Conservation (phyloP, 805 yeast species). For the Candida chilensis region DNA sequence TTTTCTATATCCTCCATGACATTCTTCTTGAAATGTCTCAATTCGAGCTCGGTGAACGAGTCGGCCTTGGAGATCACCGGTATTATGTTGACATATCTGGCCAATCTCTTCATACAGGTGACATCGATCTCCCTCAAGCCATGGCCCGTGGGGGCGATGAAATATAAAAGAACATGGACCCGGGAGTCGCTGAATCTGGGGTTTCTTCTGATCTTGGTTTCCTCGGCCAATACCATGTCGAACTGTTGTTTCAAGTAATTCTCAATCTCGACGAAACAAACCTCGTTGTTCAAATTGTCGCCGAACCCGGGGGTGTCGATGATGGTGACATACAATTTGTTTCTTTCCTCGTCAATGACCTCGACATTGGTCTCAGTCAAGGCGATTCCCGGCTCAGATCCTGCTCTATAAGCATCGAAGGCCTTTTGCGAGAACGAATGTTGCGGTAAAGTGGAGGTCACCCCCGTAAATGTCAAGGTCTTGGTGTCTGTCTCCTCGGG, state of each 20-base stretch:
- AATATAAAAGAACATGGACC: slow-evolving; percentile 71
- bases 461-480: slow-evolving; percentile 50
- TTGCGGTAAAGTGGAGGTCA: slow-evolving; percentile 43
- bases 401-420: slow-evolving; percentile 53
- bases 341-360: slow-evolving; percentile 49
- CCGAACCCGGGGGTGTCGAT: slow-evolving; percentile 76
- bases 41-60: slow-evolving; percentile 60
- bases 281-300: slow-evolving; percentile 60
- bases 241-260: slow-evolving; percentile 68
- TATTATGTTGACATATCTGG: slow-evolving; percentile 69
- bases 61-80: slow-evolving; percentile 83
- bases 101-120: slow-evolving; percentile 57
- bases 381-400: slow-evolving; percentile 68
- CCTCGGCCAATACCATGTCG: slow-evolving; percentile 75
- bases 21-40: slow-evolving; percentile 48
- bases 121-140: slow-evolving; percentile 73
- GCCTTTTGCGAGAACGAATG: slow-evolving; percentile 49
- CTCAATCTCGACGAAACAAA: slow-evolving; percentile 60
- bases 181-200: slow-evolving; percentile 75
- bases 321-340: slow-evolving; percentile 46
- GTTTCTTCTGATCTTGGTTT: slow-evolving; percentile 77
- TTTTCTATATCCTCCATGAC: slow-evolving; percentile 55
- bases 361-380: slow-evolving; percentile 60
- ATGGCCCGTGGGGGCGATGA: slow-evolving; percentile 73
- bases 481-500: slow-evolving; percentile 23